Percentiles rank a stretch among this genome's conserved stretches.
Conservation (phyloP, 352 stramenopile genomes). For the Poterioochromonas sp. region DNA sequence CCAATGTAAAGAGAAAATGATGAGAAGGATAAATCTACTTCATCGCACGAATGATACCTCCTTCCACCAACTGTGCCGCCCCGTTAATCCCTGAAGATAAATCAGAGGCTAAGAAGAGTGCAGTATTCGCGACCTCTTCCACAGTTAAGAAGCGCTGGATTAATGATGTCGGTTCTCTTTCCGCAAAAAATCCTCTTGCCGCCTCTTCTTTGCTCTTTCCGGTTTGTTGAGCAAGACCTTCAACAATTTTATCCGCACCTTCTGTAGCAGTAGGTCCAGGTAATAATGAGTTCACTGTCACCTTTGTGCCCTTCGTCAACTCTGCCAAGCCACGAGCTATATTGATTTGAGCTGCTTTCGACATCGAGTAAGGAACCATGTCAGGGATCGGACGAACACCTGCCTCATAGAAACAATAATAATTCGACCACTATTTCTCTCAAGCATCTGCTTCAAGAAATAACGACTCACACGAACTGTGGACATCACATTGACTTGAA, state of each 20-base stretch:
- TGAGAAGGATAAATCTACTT: neutral
- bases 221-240: constrained; percentile 33
- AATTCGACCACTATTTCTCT: constrained; percentile 24
- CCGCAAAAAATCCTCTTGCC: constrained; percentile 41
- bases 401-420: constrained; percentile 34
- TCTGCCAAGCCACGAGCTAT: constrained; percentile 36
- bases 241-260: constrained; percentile 36
- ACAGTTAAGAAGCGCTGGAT: constrained; percentile 38
- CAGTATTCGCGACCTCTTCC: constrained; percentile 39
- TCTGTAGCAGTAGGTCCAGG: constrained; percentile 41
- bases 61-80: constrained; percentile 24
- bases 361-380: constrained; percentile 35
- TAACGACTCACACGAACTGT: constrained; percentile 26
- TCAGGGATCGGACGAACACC: constrained; percentile 25
- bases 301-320: constrained; percentile 39
- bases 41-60: constrained; percentile 33
- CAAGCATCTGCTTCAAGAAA: constrained; percentile 33
- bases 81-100: constrained; percentile 37
- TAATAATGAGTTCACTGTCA: constrained; percentile 42
- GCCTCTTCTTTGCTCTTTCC: constrained; percentile 38
- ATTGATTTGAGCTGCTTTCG: constrained; percentile 37
- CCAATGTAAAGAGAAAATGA: neutral
- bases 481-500: constrained; percentile 36
- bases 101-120: constrained; percentile 38
- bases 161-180: constrained; percentile 40